Percentiles rank a stretch among this genome's conserved stretches.
phyloP scores from a whole-genome alignment of 495 filamentous ascomycete species.

The Astrocystis sublimbata region DNA sequence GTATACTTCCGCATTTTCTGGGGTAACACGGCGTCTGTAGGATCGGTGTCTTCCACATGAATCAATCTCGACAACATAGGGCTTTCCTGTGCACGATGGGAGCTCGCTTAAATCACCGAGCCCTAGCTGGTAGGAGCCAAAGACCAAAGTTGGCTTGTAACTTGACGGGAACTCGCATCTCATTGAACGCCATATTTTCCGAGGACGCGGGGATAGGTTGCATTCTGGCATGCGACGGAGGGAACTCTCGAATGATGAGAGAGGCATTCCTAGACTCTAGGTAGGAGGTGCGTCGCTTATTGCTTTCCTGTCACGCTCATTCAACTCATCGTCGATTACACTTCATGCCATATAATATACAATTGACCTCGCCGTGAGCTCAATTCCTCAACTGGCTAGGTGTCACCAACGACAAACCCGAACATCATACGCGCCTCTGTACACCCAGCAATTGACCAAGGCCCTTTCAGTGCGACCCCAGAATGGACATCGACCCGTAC shows the following conservation, averaged over 20 bases:
- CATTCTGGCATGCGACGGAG: no score
- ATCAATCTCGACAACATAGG: no score
- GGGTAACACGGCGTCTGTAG: not conserved
- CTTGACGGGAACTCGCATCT: no score
- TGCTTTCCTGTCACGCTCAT: not conserved
- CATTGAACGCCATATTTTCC: no score
- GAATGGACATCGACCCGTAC: constrained; percentile 8
- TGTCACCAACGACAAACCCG: not conserved
- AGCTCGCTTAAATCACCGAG: no score
- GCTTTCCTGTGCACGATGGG: no score
- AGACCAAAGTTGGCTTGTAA: no score
- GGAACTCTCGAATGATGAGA: not conserved
- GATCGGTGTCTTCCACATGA: not conserved
- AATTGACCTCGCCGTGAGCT: not conserved
- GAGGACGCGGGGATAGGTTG: no score
- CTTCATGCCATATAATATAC: not conserved
- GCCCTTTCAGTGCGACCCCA: not conserved
- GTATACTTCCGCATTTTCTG: not conserved
- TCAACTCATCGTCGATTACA: not conserved
- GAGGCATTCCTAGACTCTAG: not conserved
- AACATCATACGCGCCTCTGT: not conserved
- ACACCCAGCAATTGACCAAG: not conserved
- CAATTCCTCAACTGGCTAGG: not conserved
- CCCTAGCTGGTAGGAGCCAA: no score
- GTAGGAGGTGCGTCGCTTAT: not conserved